Evolutionary conservation across 306 rosid genomes (phyloP), one percentile per base, ranked within the genome.

Genomic region (Lathyrus tuberosus): DNA sequence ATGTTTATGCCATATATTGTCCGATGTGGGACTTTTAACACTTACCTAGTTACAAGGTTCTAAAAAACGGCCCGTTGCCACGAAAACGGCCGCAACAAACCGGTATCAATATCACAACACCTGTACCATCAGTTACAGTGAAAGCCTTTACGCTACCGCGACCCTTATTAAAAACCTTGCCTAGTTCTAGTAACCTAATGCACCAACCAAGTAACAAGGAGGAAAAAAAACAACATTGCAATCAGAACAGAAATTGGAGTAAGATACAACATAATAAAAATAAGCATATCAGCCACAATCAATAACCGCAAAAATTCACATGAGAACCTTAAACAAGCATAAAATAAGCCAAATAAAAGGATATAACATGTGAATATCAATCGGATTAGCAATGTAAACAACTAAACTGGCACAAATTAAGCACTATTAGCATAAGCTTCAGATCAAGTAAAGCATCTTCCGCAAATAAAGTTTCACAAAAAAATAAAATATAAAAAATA

Each of bases 401-500:
- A 44, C 58, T 17, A 68, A 73, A 74, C 20, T 26, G 11, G 26
- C 18, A 70, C 53, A 22, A 35, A 53, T 26, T 15, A 35, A 69
- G 43, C 40, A 74, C n/a, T 13, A 18, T n/a, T 67, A 71, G 44
- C 7, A 28, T n/a, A 63, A 71, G 43, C 72, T 17, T 62, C 38
- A 71, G 75, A 74, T 74, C 72, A 70, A 67, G 16, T 51, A 11
- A 26, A 28, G 1, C 24, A 20, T 14, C 42, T 11, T 14, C 42
- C 8, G 24, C 42, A 51, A 52, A 65, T 33, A 16, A 57, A 40
- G 31, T 66, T 60, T 46, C 76, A 77, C 60, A 9, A 26, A 26
- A 9, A 26, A 10, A 62, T 47, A 77, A 37, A 62, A 71, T 26
- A 49, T 68, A 62, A 42, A 77, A 37, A 62, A 71, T 26, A 49